A percentile compares a stretch with the other conserved stretches of the same genome.
phyloP scores from a whole-genome alignment of 768 basidiomycete genomes.

The Chlorophyllum brunneum region DNA sequence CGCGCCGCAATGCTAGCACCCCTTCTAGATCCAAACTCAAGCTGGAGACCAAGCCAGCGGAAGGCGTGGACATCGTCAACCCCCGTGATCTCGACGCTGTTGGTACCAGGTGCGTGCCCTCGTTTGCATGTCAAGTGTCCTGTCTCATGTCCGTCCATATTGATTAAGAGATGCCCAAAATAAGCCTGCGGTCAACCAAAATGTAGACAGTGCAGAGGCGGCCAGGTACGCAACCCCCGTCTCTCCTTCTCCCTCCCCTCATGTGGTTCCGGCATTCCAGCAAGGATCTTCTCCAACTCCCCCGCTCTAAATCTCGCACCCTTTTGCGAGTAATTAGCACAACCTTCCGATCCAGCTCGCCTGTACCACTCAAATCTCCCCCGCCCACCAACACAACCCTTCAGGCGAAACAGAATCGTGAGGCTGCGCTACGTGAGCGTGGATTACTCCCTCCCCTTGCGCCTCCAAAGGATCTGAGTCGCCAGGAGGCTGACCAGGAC shows the following conservation, averaged over 20 bases:
- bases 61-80: neutral
- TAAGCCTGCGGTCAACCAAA: conserved; percentile 1
- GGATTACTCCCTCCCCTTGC: conserved; percentile 50
- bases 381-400: conserved; percentile 19
- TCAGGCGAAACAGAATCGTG: conserved; percentile 35
- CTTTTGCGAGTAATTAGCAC: conserved; percentile 15
- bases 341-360: conserved; percentile 14
- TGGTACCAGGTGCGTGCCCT: conserved; percentile 1
- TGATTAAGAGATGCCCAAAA: conserved; percentile 2
- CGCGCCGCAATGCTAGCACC: neutral
- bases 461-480: conserved; percentile 39
- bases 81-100: neutral
- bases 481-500: conserved; percentile 35
- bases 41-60: neutral
- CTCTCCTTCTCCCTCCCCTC: conserved; percentile 1
- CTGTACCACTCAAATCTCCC: conserved; percentile 10
- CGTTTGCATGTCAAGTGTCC: neutral
- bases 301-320: conserved; percentile 16
- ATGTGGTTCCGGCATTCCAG: conserved; percentile 2
- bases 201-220: conserved; percentile 13
- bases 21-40: conserved; percentile 10
- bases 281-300: neutral
- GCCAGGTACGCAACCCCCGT: conserved; percentile 13
- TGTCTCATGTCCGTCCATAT: conserved; percentile 3
- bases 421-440: conserved; percentile 58